Base-by-base conservation (phyloP, 768 basidiomycete species). In the Leccinellum luteum region DNA sequence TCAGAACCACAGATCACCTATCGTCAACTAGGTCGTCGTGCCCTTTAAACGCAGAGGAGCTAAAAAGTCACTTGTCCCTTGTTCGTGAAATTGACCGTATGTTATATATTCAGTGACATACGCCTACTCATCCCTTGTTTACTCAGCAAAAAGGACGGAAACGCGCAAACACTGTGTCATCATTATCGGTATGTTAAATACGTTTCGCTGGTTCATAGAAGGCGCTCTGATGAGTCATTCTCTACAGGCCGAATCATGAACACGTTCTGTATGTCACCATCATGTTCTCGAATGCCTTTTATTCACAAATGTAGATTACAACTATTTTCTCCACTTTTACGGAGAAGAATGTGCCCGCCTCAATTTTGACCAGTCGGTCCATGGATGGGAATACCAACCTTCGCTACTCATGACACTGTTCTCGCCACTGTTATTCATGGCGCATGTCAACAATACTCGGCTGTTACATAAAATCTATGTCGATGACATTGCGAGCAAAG, bases 401-500 rank as follows among this genome's bases (percentile, higher is more conserved):
- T n/a, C n/a, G n/a, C n/a, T n/a, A n/a, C n/a, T n/a, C n/a, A n/a
- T n/a, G n/a, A n/a, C n/a, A n/a, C n/a, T n/a, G n/a, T n/a, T n/a
- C n/a, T n/a, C n/a, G 0, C 75, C 75, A 0, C 23, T 83, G 3
- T 66, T 85, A 8, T 86, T 85, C 67, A 78, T 72, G 47, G 73
- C 76, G 3, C 85, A 85, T 0, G 71, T 79, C 32, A 68, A 76
- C 13, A 80, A 83, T 58, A 65, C 81, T 12, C 69, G 67, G 13
- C 63, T 71, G 31, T 58, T 86, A 43, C 76, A 82, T 51, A 75
- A 68, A n/a, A 76, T 82, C 41, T 85, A 75, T 69, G 75, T 81
- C 1, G 85, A 86, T 60, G 61, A 68, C 0, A 70, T 79, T 14
- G 73, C 78, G 50, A 74, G 74, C 54, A 65, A 68, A 30, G 64